These are phyloP conservation scores for Coprinellus aureogranulatus DNA, from an alignment of 768 basidiomycete species.

Conservation along the genomic window DNA sequence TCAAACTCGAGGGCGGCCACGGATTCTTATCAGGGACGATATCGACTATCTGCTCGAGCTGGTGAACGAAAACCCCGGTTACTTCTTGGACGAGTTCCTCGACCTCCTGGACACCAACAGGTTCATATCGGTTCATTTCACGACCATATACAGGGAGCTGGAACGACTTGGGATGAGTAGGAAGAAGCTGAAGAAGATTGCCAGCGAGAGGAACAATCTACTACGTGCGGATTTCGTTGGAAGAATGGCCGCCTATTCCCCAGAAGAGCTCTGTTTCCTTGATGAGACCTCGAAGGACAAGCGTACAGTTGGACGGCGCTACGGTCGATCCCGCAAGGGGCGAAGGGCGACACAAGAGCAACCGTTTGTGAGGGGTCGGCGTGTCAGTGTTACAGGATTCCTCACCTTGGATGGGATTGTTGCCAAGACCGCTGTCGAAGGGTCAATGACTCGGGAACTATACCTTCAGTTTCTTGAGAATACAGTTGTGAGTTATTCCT, in stretches of 20 bases:
- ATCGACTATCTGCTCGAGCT: conserved; percentile 22
- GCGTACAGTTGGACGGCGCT: conserved; percentile 12
- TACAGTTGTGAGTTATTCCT: too few species aligned
- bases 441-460: conserved; percentile 22
- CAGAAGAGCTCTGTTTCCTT: conserved; percentile 32
- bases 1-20: conserved; percentile 9
- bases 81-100: conserved; percentile 33
- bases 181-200: conserved; percentile 33
- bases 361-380: conserved; percentile 26
- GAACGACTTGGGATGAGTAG: conserved; percentile 19
- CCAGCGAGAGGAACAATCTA: conserved; percentile 27
- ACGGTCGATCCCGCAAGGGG: conserved; percentile 22
- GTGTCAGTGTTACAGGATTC: conserved; percentile 20
- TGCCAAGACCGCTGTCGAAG: conserved; percentile 23
- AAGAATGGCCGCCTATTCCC: conserved; percentile 24
- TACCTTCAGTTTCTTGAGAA: conserved; percentile 25
- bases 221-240: conserved; percentile 21
- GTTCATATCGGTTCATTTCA: conserved; percentile 32
- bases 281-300: conserved; percentile 34
- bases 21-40: conserved; percentile 10
- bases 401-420: conserved; percentile 31
- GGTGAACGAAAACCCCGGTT: conserved; percentile 23
- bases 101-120: conserved; percentile 24
- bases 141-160: conserved; percentile 30
- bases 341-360: conserved; percentile 18